phyloP scores from a whole-genome alignment of 306 rosid species.

The Gynostemma pentaphyllum region DNA sequence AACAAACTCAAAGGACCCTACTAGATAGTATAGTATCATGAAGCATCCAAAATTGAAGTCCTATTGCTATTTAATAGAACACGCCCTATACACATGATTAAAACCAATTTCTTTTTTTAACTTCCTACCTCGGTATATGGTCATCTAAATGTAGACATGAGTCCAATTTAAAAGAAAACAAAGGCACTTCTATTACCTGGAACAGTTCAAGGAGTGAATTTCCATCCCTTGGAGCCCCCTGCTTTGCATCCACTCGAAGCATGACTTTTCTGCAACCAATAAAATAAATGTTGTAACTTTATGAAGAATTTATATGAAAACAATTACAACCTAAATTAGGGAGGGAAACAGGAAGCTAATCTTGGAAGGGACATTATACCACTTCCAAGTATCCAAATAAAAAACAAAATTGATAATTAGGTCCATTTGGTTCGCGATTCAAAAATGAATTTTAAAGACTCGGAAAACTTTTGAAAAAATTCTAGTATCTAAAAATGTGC shows the following conservation, averaged over 20 bases:
- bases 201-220: conserved; percentile 80
- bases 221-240: conserved; percentile 93
- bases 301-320: background rate
- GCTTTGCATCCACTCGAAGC: conserved; percentile 97
- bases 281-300: background rate
- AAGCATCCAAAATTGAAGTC: background rate
- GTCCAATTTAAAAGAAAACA: background rate
- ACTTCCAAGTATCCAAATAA: background rate
- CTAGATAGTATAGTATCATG: background rate
- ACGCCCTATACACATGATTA: background rate
- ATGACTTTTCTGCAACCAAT: conserved; percentile 58
- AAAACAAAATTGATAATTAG: background rate
- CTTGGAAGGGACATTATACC: background rate
- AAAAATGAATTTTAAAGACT: too few species aligned
- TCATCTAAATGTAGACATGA: background rate
- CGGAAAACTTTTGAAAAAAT: too few species aligned
- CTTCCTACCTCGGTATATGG: background rate
- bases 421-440: too few species aligned
- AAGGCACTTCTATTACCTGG: conserved; percentile 34
- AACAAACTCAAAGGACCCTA: background rate
- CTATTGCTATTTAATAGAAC: background rate
- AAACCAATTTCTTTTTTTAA: background rate
- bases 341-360: background rate
- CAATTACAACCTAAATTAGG: background rate
- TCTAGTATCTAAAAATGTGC: too few species aligned